Conservation (phyloP, 768 basidiomycete species). For the Tephrocybe sp. region DNA sequence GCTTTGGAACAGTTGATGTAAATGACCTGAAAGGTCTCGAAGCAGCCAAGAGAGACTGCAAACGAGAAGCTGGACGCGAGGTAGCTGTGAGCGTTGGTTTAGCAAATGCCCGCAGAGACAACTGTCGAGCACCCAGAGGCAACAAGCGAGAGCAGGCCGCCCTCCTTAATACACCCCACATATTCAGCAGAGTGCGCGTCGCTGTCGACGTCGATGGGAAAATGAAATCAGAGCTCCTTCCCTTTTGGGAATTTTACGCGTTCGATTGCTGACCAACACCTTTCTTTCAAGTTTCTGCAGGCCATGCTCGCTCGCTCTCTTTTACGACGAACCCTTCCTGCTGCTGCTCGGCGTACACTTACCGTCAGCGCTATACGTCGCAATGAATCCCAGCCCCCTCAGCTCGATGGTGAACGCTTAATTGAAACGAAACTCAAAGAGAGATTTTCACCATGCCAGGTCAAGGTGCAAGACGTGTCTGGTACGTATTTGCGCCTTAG, state of each 20-base stretch:
- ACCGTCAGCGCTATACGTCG: conserved; percentile 21
- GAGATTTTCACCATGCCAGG: conserved; percentile 73
- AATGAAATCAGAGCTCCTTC: not conserved
- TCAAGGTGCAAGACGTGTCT: conserved; percentile 93
- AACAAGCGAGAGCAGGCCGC: conserved; percentile 11
- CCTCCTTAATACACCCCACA: conserved; percentile 23
- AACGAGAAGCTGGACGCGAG: not conserved
- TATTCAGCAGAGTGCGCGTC: conserved; percentile 8
- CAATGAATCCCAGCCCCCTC: conserved; percentile 16
- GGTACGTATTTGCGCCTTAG: conserved; percentile 41
- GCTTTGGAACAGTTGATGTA: conserved; percentile 1
- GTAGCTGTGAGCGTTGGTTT: not conserved
- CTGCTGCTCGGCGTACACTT: conserved; percentile 26
- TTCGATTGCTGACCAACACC: conserved; percentile 8
- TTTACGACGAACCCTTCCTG: conserved; percentile 26
- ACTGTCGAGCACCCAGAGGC: not conserved
- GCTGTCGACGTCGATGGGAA: conserved; percentile 10
- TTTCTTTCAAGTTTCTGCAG: not conserved
- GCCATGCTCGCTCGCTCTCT: conserved; percentile 31
- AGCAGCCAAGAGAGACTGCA: conserved; percentile 10
- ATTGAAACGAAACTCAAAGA: conserved; percentile 73
- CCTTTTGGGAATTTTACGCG: not conserved
- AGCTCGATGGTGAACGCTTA: conserved; percentile 57
- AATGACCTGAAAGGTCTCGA: conserved; percentile 1
- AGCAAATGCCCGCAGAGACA: not conserved